Evolutionary conservation across 257 asterid genomes (phyloP).

Genomic region (Oldenlandia corymbosa): DNA sequence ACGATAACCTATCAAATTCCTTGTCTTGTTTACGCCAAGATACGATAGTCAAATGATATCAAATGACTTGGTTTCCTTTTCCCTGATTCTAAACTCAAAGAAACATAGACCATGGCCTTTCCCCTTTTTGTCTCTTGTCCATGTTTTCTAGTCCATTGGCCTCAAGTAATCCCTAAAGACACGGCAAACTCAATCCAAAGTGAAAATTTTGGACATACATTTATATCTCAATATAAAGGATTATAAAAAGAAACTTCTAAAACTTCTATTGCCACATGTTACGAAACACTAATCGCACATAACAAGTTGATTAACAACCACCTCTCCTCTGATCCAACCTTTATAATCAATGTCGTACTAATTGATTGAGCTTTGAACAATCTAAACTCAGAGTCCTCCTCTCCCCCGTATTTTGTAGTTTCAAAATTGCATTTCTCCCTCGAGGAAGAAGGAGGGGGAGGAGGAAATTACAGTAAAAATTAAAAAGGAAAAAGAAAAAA

Average conservation of each 20-base stretch:
- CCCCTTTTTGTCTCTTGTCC: constrained; percentile 4
- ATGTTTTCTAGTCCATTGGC: neutral
- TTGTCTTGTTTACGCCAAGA: no score
- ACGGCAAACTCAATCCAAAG: neutral
- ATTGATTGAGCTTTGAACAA: neutral
- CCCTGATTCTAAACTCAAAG: no score
- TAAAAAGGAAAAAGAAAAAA: no score
- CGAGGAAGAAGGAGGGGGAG: constrained; percentile 5
- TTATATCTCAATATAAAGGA: neutral
- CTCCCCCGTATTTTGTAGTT: neutral
- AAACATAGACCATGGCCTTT: neutral
- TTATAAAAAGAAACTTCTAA: neutral
- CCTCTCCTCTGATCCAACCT: neutral
- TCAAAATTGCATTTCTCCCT: neutral
- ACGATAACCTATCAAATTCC: no score
- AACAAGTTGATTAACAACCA: neutral
- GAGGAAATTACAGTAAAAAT: neutral
- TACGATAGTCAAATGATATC: no score
- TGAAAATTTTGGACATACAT: neutral
- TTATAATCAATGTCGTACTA: neutral
- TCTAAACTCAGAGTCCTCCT: neutral
- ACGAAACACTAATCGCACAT: neutral
- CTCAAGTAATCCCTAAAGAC: neutral
- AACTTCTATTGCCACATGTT: neutral
- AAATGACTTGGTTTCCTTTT: no score